These are phyloP conservation scores for Lanmaoa rubissima DNA, from an alignment of 768 basidiomycete genomes.

Conservation along the genomic window DNA sequence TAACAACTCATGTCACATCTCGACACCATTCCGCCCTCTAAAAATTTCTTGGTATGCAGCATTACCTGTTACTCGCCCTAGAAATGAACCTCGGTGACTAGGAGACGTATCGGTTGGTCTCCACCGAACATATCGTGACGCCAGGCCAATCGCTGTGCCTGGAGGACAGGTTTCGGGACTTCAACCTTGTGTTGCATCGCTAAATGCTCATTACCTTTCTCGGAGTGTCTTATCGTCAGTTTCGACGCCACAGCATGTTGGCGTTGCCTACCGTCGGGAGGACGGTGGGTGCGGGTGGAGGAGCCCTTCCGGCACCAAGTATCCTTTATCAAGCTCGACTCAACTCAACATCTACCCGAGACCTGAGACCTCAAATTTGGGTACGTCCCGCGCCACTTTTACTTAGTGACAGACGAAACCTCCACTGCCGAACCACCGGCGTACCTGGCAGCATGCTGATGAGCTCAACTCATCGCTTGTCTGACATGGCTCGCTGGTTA, in stretches of 20 bases:
- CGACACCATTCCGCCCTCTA: not conserved
- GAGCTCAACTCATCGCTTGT: conserved; percentile 15
- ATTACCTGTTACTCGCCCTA: not conserved
- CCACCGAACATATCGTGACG: not conserved
- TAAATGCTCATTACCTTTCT: conserved; percentile 14
- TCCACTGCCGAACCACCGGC: not conserved
- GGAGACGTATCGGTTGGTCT: not conserved
- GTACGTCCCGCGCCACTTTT: not conserved
- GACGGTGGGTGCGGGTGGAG: not conserved
- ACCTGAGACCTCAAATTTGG: not conserved
- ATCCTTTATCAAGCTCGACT: conserved; percentile 11
- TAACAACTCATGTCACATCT: conserved; percentile 16
- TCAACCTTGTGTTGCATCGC: conserved; percentile 22
- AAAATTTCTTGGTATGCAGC: conserved; percentile 16
- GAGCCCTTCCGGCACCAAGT: not conserved
- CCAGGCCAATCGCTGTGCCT: conserved; percentile 9
- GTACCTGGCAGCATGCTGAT: conserved; percentile 2
- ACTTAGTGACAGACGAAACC: not conserved
- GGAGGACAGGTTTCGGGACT: conserved; percentile 13
- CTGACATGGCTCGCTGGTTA: not conserved
- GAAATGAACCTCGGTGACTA: not conserved
- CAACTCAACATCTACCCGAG: not conserved
- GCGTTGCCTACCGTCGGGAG: not conserved
- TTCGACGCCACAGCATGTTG: not conserved
- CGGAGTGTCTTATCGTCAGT: conserved; percentile 7